phyloP scores from a whole-genome alignment of 106 monocot genomes.

The Chionographis japonica region DNA sequence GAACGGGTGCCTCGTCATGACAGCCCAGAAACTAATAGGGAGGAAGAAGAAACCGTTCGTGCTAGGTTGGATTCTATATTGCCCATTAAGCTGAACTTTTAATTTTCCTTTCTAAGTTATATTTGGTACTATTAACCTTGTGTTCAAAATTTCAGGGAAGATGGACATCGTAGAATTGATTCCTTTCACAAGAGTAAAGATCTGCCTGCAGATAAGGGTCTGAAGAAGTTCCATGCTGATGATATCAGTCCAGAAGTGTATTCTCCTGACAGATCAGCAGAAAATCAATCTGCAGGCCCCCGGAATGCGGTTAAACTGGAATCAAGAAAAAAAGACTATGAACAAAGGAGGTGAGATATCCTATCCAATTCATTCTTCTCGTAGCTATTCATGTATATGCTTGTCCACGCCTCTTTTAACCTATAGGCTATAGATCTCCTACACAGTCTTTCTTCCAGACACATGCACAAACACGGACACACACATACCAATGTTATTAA shows the following conservation, averaged over 20 bases:
- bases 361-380: not conserved
- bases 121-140: not conserved
- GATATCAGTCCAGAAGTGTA: constrained; percentile 1
- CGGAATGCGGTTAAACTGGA: not conserved
- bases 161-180: constrained; percentile 2
- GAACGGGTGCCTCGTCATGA: constrained; percentile 16
- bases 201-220: constrained; percentile 3
- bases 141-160: constrained; percentile 13
- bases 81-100: not conserved
- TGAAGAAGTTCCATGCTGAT: not conserved
- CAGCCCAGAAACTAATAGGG: constrained; percentile 22
- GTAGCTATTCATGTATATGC: not conserved
- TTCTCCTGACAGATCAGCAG: constrained; percentile 9
- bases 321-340: constrained; percentile 6
- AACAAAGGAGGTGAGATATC: constrained; percentile 7
- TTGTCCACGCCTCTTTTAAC: not conserved
- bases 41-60: constrained; percentile 14
- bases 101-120: not conserved
- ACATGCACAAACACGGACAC: too few relatives aligned
- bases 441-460: too few relatives aligned
- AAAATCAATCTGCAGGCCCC: constrained; percentile 1
- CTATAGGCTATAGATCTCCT: too few relatives aligned
- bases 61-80: constrained; percentile 20
- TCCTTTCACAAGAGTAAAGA: constrained; percentile 11
- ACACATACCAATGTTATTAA: too few relatives aligned